Conservation (phyloP, 257 asterid genomes). For the Solanum ossicruentum region DNA sequence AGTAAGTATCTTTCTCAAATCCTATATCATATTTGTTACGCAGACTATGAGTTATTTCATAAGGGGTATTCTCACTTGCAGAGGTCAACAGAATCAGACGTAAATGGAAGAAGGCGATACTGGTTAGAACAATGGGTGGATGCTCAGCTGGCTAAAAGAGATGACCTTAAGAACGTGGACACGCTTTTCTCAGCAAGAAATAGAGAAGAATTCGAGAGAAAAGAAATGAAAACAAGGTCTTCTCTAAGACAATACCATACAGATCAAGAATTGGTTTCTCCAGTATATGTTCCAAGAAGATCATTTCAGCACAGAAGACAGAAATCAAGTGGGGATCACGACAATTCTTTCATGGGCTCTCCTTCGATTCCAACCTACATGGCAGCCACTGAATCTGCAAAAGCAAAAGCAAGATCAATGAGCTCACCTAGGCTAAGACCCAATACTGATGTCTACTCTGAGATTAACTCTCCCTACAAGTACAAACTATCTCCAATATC, state of each 20-base stretch:
- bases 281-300: slow-evolving; percentile 27
- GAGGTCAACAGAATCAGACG: slow-evolving; percentile 82
- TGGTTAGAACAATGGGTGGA: slow-evolving; percentile 96
- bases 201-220: slow-evolving; percentile 29
- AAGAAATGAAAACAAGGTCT: slow-evolving; percentile 10
- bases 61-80: slow-evolving; percentile 17
- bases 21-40: neutral
- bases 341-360: slow-evolving; percentile 31
- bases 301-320: slow-evolving; percentile 65
- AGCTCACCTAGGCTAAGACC: slow-evolving; percentile 85
- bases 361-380: slow-evolving; percentile 70
- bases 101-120: slow-evolving; percentile 41
- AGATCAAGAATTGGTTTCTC: slow-evolving; percentile 29
- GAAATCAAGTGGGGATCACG: slow-evolving; percentile 46
- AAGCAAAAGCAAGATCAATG: slow-evolving; percentile 67
- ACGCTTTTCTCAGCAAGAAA: slow-evolving; percentile 19
- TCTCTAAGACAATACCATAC: slow-evolving; percentile 32
- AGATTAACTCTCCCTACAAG: slow-evolving; percentile 70
- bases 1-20: slow-evolving; percentile 32
- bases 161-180: slow-evolving; percentile 22
- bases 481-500: slow-evolving; percentile 73
- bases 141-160: slow-evolving; percentile 59
- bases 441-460: slow-evolving; percentile 61
- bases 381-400: slow-evolving; percentile 90
- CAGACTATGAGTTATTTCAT: neutral